Evolutionary conservation across 805 yeast species (phyloP), one percentile per base, ranked within the genome.

Genomic region (Metschnikowia colocasiae): DNA sequence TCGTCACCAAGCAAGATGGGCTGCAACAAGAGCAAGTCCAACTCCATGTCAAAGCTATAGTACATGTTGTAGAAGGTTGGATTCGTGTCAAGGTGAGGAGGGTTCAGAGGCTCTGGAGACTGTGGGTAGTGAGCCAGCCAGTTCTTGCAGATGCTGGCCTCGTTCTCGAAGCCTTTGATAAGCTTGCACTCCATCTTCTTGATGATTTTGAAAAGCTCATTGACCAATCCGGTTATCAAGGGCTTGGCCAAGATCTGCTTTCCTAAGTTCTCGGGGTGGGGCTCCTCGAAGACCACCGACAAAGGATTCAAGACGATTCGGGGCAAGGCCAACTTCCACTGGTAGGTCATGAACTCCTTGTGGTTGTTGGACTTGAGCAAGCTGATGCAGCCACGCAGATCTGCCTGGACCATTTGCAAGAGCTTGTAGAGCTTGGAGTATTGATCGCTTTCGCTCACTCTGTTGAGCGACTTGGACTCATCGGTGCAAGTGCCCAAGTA

Each of bases 1-100:
- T 90, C 96, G 67, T 90, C 96, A n/a, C 94, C 96, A 48, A 90
- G 72, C 46, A 91, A 70, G 44, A 91, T 91, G 4, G 96, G 95
- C 60, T 89, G 95, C 51, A 91, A 75, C 45, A 91, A 69, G 36
- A 89, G 70, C 60, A 89, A 73, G 67, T 91, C 97, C 35, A 86
- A 72, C 51, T 84, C 81, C 50, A 87, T 63, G 37, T 79, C 80
- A 27, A 52, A 50, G 40, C 55, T 79, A 60, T 61, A 76, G 60
- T 68, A 77, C 58, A 80, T 87, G 59, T 84, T 83, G 63, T 82
- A 88, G 52, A 85, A 83, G 46, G 85, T 68, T 36, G 80, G 72
- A 51, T 75, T 75, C 41, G 66, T 73, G 45, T 71, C 50, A 51
- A 64, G 45, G 58, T 62, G 53, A 19, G 48, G 36, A 10, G 53